A percentile compares a stretch with the other conserved stretches of the same genome.
Conservation (phyloP, 2,329 filamentous ascomycete genomes). For the Colletotrichum graminicola region DNA sequence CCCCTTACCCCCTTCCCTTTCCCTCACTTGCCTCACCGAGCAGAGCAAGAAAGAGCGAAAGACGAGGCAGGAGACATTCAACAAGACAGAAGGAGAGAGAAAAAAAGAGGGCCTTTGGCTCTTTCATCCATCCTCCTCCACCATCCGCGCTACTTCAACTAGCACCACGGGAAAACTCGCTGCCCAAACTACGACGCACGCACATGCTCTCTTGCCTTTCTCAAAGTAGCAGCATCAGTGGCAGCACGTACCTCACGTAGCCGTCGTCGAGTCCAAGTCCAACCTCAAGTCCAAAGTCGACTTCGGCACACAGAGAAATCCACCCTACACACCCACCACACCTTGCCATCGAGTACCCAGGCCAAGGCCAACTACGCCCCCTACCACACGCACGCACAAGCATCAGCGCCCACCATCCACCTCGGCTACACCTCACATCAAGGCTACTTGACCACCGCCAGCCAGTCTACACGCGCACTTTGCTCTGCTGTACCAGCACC, state of each 20-base stretch:
- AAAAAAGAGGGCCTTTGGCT: constrained; percentile 14
- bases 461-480: constrained; percentile 20
- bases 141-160: constrained; percentile 23
- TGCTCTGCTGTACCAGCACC: constrained; percentile 16
- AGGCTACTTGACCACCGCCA: constrained; percentile 3
- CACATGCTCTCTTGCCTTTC: constrained; percentile 2
- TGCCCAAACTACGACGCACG: not conserved
- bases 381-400: constrained; percentile 20
- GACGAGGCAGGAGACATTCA: constrained; percentile 13
- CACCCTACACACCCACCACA: constrained; percentile 17
- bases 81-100: constrained; percentile 6
- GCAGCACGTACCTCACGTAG: constrained; percentile 16
- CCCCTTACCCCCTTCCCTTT: constrained; percentile 41
- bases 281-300: constrained; percentile 22
- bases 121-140: constrained; percentile 17
- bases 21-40: constrained; percentile 21
- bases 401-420: constrained; percentile 19
- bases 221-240: constrained; percentile 11
- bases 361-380: constrained; percentile 30
- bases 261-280: constrained; percentile 15
- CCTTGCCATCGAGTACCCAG: constrained; percentile 16
- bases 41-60: constrained; percentile 21
- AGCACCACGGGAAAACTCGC: constrained; percentile 15
- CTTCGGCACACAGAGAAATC: constrained; percentile 17
- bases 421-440: constrained; percentile 10